Evolutionary conservation across 208 protist species (phyloP).

Genomic region (Trypanosoma vivax): DNA sequence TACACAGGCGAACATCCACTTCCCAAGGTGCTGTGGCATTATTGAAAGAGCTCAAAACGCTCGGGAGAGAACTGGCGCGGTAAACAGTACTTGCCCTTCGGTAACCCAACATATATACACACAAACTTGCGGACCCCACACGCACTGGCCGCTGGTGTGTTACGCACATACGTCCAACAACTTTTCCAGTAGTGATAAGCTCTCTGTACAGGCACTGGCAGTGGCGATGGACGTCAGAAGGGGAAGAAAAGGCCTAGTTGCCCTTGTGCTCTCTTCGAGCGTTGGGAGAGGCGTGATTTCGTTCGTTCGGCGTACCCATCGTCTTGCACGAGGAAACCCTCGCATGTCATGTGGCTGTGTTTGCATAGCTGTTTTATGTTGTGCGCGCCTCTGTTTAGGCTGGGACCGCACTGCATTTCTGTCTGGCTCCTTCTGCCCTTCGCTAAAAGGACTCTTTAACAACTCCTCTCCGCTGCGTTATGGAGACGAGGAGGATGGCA

Average conservation of each 20-base stretch:
- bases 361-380: neutral
- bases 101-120: no score
- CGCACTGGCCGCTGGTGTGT: no score
- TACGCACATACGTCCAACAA: no score
- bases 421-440: no score
- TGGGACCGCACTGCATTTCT: neutral
- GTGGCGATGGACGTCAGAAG: no score
- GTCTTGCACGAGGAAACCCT: neutral
- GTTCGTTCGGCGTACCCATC: neutral
- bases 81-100: no score
- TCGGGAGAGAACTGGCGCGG: no score
- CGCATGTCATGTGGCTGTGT: neutral
- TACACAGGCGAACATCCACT: neutral
- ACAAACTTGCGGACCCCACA: no score
- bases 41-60: no score
- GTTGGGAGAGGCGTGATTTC: neutral
- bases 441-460: neutral
- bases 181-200: no score
- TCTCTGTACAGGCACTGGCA: no score
- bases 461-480: no score
- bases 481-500: conserved; percentile 34
- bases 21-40: neutral
- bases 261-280: neutral
- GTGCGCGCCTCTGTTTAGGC: neutral
- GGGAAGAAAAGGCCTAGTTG: neutral